Evolutionary conservation across 305 asterid species (phyloP), one percentile per base, ranked within the genome.

Genomic region (Coffea humblotiana): DNA sequence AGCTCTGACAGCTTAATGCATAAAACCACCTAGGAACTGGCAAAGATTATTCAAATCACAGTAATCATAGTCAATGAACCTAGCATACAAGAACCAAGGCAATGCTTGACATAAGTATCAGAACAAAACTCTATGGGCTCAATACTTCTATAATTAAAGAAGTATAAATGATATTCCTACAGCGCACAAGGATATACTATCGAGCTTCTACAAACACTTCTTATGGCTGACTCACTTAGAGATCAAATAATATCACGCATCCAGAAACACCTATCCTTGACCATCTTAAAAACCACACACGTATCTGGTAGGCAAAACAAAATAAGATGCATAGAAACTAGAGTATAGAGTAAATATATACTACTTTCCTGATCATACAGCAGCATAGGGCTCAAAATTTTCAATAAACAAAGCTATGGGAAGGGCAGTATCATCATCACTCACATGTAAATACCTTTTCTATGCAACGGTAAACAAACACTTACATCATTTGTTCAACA

Each of bases 81-180:
- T 19, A 32, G 37, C 43, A 25, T 27, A 69, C 48, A 35, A 56
- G 6, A 70, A 51, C 60, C 51, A 69, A 14, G 4, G n/a, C 27
- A 23, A 66, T 78, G 69, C 81, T 21, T 29, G 76, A 52, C 27
- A 29, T 16, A 8, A 78, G 43, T 40, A 29, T 54, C 76, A 51
- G 64, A 27, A 29, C 5, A 49, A 61, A 13, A 27, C 11, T 43
- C 4, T 14, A 52, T 19, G 4, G 61, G 21, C 14, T 16, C 1
- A 14, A 5, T 9, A 18, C 27, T 35, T 35, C 49, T 32, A 64
- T 14, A 47, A 8, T 45, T n/a, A 71, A 2, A 48, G 65, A 3
- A 47, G 16, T 61, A 64, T 58, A 45, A 77, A 65, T 2, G 19
- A 65, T 47, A 65, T 32, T 47, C 32, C 32, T 0, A 4, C 23